Conservation (phyloP, 1,139 yeast genomes). For the Yamadazyma triangularis region DNA sequence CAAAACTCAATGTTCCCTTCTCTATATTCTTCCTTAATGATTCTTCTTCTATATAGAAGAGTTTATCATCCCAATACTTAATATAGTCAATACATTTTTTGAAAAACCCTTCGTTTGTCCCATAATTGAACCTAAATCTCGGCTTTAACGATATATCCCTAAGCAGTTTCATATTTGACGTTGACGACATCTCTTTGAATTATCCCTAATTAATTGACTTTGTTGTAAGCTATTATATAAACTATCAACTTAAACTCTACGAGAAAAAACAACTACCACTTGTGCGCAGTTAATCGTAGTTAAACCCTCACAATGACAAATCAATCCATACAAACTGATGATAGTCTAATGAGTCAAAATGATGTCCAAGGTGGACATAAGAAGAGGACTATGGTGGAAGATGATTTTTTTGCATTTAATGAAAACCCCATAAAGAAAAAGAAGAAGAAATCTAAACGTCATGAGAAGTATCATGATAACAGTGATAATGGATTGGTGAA, state of each 20-base stretch:
- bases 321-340: too few relatives aligned
- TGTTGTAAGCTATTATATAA: too few relatives aligned
- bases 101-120: constrained; percentile 27
- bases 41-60: constrained; percentile 29
- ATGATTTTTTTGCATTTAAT: constrained; percentile 29
- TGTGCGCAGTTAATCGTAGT: too few relatives aligned
- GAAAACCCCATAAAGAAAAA: constrained; percentile 5
- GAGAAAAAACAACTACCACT: too few relatives aligned
- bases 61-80: constrained; percentile 29
- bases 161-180: too few relatives aligned
- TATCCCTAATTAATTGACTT: too few relatives aligned
- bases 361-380: too few relatives aligned
- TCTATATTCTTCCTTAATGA: constrained; percentile 7
- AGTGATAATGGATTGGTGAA: not conserved
- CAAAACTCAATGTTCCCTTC: not conserved
- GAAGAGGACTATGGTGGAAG: constrained; percentile 13
- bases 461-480: not conserved
- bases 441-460: constrained; percentile 4
- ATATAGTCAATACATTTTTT: constrained; percentile 23
- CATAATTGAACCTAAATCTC: constrained; percentile 31
- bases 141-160: constrained; percentile 29
- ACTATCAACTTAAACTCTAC: too few relatives aligned
- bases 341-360: too few relatives aligned
- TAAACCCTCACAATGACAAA: too few relatives aligned
- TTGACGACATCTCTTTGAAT: too few relatives aligned